A percentile compares a stretch with the other conserved stretches of the same genome.
These are phyloP conservation scores for Clonostachys sp. DNA, from an alignment of 2,329 filamentous ascomycete genomes.

Conservation along the genomic window DNA sequence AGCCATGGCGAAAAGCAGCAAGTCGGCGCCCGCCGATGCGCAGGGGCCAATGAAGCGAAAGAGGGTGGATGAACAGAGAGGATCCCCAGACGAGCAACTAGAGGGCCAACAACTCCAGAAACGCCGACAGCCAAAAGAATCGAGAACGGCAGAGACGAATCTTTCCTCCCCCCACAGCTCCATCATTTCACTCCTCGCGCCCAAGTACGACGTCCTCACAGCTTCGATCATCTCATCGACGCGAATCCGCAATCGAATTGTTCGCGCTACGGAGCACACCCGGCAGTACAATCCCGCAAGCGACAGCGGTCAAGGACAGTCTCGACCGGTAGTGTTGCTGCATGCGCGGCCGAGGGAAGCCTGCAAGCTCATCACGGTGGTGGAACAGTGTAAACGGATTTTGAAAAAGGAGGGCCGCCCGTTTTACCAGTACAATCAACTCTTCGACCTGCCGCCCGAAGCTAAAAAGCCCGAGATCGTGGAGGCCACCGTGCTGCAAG, in stretches of 20 bases:
- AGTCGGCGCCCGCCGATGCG: background rate
- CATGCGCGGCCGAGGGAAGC: slow-evolving; percentile 46
- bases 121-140: background rate
- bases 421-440: slow-evolving; percentile 54
- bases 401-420: slow-evolving; percentile 38
- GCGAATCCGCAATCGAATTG: slow-evolving; percentile 51
- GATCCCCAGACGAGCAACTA: slow-evolving; percentile 4
- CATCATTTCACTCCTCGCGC: slow-evolving; percentile 34
- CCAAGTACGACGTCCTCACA: slow-evolving; percentile 43
- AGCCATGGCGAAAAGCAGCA: background rate
- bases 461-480: slow-evolving; percentile 22
- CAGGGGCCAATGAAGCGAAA: slow-evolving; percentile 5
- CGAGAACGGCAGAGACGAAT: slow-evolving; percentile 1
- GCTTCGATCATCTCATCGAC: slow-evolving; percentile 56
- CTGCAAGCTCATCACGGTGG: slow-evolving; percentile 64
- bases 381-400: slow-evolving; percentile 59
- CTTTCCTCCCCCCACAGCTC: slow-evolving; percentile 32
- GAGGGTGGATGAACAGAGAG: slow-evolving; percentile 6
- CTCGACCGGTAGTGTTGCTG: slow-evolving; percentile 34
- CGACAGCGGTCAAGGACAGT: background rate
- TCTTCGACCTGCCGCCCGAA: slow-evolving; percentile 41
- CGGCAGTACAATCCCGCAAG: background rate
- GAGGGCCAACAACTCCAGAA: slow-evolving; percentile 4
- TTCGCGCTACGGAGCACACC: slow-evolving; percentile 38
- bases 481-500: slow-evolving; percentile 35